Evolutionary conservation across 2,329 filamentous ascomycete species (phyloP), one percentile per base, ranked within the genome.

Genomic region (Arthrinium phaeospermum): DNA sequence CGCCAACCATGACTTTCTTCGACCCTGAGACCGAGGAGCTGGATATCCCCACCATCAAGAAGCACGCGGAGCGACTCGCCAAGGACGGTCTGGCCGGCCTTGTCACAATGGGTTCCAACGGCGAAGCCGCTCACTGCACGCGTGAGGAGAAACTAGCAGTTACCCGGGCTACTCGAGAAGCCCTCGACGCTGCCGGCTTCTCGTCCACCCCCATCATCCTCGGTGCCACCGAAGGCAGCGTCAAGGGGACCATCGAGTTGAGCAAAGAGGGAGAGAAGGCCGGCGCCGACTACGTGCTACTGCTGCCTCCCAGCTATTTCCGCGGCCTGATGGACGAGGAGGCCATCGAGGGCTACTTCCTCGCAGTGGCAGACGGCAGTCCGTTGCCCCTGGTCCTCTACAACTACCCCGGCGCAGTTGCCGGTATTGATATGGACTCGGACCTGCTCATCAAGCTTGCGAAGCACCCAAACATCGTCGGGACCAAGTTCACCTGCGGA

Each of bases 301-400:
- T 94, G 0, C 85, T 94, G 1, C 91, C 91, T 4, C 92, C 92
- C 3, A 88, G 87, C 44, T 94, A 93, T 82, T 94, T 92, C 82
- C 87, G 89, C 72, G 81, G 85, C 6, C 82, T 91, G 14, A 86
- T 91, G 77, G 89, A 85, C 71, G 86, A 84, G 61, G 86, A 88
- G 12, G 86, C 87, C 14, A 83, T 92, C 44, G 81, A 87, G 37
- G 84, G 86, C 34, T 90, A 91, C 80, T 94, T 93, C 85, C 82
- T 75, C 16, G 85, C 87, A 69, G 89, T 91, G 16, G 89, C 89
- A 12, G 84, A 85, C 61, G 83, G 76, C 4, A 88, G 86, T 3
- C 88, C 88, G 0, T 84, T 91, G 45, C 90, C 89, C 0, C 81
- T 91, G 44, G 79, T 91, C n/a, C 85, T 92, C 75, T 90, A 91